These are phyloP conservation scores for Clarireedia homoeocarpa DNA, from an alignment of 2,329 filamentous ascomycete genomes.

Conservation along the genomic window DNA sequence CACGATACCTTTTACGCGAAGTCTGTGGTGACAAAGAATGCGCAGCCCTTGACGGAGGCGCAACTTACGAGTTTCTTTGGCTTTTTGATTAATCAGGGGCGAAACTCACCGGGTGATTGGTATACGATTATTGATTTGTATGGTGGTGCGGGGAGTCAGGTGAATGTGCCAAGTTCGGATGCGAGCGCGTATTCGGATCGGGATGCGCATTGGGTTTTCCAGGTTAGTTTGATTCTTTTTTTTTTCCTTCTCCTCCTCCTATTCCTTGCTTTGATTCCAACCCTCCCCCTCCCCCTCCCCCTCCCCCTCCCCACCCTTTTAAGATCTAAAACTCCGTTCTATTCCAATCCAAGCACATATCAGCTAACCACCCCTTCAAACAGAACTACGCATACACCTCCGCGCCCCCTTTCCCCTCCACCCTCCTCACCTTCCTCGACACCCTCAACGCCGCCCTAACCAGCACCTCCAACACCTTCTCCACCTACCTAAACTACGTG, in stretches of 20 bases:
- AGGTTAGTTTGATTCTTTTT: not conserved
- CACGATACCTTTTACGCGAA: conserved; percentile 16
- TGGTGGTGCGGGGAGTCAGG: conserved; percentile 10
- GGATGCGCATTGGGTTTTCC: conserved; percentile 13
- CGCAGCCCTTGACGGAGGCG: conserved; percentile 5
- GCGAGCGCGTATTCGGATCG: conserved; percentile 11
- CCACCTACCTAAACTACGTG: conserved; percentile 10
- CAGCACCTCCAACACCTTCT: conserved; percentile 14
- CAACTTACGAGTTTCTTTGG: conserved; percentile 7
- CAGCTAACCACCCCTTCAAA: not conserved
- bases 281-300: not conserved
- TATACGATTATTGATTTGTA: conserved; percentile 11
- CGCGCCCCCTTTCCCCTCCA: conserved; percentile 1
- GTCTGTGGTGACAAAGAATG: conserved; percentile 13
- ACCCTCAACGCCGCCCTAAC: conserved; percentile 12
- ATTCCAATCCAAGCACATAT: not conserved
- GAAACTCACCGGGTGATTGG: conserved; percentile 3
- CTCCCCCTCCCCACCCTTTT: no score
- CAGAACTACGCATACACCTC: conserved; percentile 11
- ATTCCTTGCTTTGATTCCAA: no score
- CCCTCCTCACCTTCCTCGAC: conserved; percentile 7
- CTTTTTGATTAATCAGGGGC: conserved; percentile 7
- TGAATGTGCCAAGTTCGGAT: conserved; percentile 6
- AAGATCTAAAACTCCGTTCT: no score
- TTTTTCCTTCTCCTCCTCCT: no score